Evolutionary conservation across 208 protist genomes (phyloP).

Genomic region (Leishmania arabica): DNA sequence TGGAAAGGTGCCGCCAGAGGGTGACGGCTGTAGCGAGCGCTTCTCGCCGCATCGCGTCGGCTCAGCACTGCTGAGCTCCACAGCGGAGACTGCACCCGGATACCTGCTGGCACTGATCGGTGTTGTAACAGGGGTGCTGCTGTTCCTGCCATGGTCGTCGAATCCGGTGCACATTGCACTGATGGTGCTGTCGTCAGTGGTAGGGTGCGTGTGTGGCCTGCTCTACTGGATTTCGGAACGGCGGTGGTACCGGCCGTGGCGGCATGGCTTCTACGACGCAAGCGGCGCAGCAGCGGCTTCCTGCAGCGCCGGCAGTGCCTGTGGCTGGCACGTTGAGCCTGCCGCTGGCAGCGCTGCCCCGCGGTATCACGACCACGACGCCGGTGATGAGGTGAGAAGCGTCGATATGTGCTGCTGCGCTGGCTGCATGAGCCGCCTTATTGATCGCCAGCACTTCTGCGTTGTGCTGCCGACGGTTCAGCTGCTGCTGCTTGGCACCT

Average conservation of each 20-base stretch:
- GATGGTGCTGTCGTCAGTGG: constrained; percentile 45
- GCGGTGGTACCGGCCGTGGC: constrained; percentile 7
- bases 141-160: constrained; percentile 74
- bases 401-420: neutral
- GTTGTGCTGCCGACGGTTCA: constrained; percentile 41
- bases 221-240: constrained; percentile 37
- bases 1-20: neutral
- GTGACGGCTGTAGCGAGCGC: constrained; percentile 7
- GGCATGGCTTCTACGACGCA: neutral
- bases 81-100: constrained; percentile 17
- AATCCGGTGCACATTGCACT: constrained; percentile 71
- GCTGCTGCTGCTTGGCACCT: constrained; percentile 66
- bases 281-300: neutral
- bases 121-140: constrained; percentile 55
- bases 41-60: constrained; percentile 3
- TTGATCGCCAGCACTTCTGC: constrained; percentile 23
- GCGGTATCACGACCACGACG: constrained; percentile 10
- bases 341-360: neutral
- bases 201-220: constrained; percentile 45
- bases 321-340: neutral
- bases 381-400: neutral
- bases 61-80: constrained; percentile 19
- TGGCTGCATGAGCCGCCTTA: constrained; percentile 4
- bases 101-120: constrained; percentile 37
- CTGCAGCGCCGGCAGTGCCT: neutral